Evolutionary conservation across 2,329 filamentous ascomycete genomes (phyloP).

Genomic region (Periglandula ipomoeae): DNA sequence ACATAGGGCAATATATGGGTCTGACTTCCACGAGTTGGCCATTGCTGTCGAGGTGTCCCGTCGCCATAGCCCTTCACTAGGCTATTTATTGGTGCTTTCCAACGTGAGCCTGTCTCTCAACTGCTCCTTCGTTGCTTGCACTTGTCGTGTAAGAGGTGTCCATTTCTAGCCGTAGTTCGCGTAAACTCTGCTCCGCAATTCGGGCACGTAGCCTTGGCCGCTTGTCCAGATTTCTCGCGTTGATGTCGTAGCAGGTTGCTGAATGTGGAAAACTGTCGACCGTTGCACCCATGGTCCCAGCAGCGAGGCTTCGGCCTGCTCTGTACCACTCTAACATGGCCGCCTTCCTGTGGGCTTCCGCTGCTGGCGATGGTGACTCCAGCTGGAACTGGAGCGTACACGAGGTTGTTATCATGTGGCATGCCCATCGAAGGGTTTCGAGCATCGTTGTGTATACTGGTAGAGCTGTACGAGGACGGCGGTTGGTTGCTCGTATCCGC

Average conservation of each 20-base stretch:
- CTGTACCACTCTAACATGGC: conserved; percentile 60
- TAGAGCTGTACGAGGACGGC: not conserved
- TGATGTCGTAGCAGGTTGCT: conserved; percentile 91
- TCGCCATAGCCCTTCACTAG: no score
- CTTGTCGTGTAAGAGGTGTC: conserved; percentile 78
- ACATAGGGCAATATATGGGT: not conserved
- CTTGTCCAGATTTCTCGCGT: conserved; percentile 86
- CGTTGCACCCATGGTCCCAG: conserved; percentile 96
- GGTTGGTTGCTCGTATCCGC: conserved; percentile 9
- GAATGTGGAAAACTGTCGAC: conserved; percentile 90
- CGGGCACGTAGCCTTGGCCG: conserved; percentile 79
- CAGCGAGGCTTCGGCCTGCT: conserved; percentile 87
- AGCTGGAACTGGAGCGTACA: conserved; percentile 32
- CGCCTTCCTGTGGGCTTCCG: conserved; percentile 26
- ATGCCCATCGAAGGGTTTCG: conserved; percentile 30
- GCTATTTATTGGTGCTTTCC: not conserved
- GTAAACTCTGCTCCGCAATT: conserved; percentile 93
- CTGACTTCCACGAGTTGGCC: not conserved
- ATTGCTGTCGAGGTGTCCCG: no score
- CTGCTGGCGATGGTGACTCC: conserved; percentile 26
- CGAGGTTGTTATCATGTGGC: conserved; percentile 28
- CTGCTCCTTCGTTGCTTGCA: conserved; percentile 58
- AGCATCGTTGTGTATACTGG: conserved; percentile 18
- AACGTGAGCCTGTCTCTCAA: not conserved
- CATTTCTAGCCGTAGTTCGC: conserved; percentile 77